Evolutionary conservation across 257 asterid genomes (phyloP).

Genomic region (Cordia subcordata): DNA sequence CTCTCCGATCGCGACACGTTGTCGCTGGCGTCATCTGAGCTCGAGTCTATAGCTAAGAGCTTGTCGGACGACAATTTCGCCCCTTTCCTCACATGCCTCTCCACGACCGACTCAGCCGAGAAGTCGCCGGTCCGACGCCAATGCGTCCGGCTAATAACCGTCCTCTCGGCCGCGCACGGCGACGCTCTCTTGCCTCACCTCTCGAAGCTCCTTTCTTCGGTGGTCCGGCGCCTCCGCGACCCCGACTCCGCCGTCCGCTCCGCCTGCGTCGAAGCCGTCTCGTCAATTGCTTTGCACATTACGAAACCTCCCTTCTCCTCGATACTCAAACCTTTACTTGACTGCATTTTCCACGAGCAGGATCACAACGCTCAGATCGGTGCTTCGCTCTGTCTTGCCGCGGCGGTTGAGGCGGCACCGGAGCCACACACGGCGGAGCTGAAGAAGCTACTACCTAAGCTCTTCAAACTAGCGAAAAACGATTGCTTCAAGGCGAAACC

Average conservation of each 20-base stretch:
- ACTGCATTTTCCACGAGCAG: conserved; percentile 71
- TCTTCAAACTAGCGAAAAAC: conserved; percentile 47
- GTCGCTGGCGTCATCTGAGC: conserved; percentile 59
- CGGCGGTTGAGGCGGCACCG: conserved; percentile 73
- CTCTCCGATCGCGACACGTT: conserved; percentile 84
- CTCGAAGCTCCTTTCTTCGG: conserved; percentile 54
- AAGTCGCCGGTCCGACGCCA: conserved; percentile 90
- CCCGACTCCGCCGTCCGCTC: conserved; percentile 69
- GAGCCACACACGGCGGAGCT: conserved; percentile 57
- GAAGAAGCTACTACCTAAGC: conserved; percentile 51
- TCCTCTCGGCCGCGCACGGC: conserved; percentile 70
- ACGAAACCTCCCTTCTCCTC: conserved; percentile 50
- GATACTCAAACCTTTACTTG: conserved; percentile 57
- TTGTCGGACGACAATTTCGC: conserved; percentile 45
- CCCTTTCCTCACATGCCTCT: conserved; percentile 57
- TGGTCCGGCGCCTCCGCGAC: conserved; percentile 81
- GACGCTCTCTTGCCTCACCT: conserved; percentile 65
- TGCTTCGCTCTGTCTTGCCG: conserved; percentile 68
- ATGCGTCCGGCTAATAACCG: conserved; percentile 58
- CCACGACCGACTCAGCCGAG: conserved; percentile 62
- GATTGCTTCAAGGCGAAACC: conserved; percentile 67
- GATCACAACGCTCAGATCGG: conserved; percentile 73
- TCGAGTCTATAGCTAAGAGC: conserved; percentile 55
- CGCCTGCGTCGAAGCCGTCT: conserved; percentile 70
- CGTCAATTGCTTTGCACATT: conserved; percentile 55